Percentiles rank a stretch among this genome's conserved stretches.
phyloP scores from a whole-genome alignment of 2,329 filamentous ascomycete genomes.

The Periconia digitata region DNA sequence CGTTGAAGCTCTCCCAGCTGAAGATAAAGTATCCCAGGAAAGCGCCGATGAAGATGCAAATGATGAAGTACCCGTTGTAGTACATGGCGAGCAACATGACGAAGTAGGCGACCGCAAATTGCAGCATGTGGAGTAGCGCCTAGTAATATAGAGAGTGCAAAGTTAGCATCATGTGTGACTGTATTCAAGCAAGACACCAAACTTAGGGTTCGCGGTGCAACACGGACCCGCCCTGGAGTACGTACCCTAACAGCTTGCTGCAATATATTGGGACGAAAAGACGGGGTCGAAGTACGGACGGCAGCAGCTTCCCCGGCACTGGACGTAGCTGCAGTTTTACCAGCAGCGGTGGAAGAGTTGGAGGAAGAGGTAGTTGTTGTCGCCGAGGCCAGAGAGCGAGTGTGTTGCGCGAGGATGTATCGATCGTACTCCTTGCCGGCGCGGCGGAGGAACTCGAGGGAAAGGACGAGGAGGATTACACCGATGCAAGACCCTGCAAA shows the following conservation, averaged over 20 bases:
- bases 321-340: slow-evolving; percentile 7
- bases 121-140: slow-evolving; percentile 70
- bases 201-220: no score
- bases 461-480: slow-evolving; percentile 70
- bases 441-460: slow-evolving; percentile 73
- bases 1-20: slow-evolving; percentile 37
- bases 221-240: no score
- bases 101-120: slow-evolving; percentile 78
- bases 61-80: slow-evolving; percentile 72
- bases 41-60: slow-evolving; percentile 42
- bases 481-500: slow-evolving; percentile 84
- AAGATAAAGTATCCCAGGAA: slow-evolving; percentile 41
- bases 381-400: slow-evolving; percentile 18
- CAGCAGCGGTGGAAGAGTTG: slow-evolving; percentile 16
- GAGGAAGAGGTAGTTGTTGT: slow-evolving; percentile 9
- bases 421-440: slow-evolving; percentile 73
- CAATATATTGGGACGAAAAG: slow-evolving; percentile 58
- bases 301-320: slow-evolving; percentile 2
- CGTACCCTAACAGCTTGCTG: slow-evolving; percentile 70
- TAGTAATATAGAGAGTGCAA: no score
- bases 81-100: slow-evolving; percentile 74
- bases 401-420: slow-evolving; percentile 60
- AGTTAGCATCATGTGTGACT: no score
- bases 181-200: no score
- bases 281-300: not conserved